These are phyloP conservation scores for Cyclocybe cylindracea DNA, from an alignment of 768 basidiomycete species.

Conservation along the genomic window DNA sequence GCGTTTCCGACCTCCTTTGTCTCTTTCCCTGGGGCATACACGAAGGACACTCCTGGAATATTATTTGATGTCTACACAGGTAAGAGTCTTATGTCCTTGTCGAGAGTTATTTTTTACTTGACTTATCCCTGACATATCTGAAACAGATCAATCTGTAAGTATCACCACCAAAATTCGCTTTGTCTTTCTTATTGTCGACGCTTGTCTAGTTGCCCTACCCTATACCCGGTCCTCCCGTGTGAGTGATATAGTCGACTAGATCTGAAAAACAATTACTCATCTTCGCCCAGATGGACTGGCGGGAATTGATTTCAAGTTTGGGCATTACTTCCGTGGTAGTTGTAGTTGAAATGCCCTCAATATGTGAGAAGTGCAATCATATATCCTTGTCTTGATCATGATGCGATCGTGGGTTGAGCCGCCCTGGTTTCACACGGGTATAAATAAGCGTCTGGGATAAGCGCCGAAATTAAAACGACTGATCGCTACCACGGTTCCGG, in stretches of 20 bases:
- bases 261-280: neutral
- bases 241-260: slow-evolving; percentile 1
- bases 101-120: neutral
- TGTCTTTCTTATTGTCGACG: neutral
- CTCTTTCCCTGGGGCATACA: slow-evolving; percentile 51
- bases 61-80: slow-evolving; percentile 37
- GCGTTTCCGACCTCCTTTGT: slow-evolving; percentile 45
- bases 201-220: slow-evolving; percentile 30
- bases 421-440: no score
- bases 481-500: no score
- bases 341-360: neutral
- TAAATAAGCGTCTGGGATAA: no score
- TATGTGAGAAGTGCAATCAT: no score
- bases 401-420: no score
- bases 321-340: neutral
- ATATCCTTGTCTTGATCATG: no score
- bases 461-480: no score
- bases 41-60: slow-evolving; percentile 34
- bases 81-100: slow-evolving; percentile 8
- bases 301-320: slow-evolving; percentile 1
- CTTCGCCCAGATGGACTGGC: slow-evolving; percentile 6
- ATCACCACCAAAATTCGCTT: neutral
- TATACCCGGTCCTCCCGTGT: slow-evolving; percentile 45
- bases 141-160: slow-evolving; percentile 28
- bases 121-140: neutral